Conservation (phyloP, 805 yeast genomes). For the Saccharomycopsis sp. region DNA sequence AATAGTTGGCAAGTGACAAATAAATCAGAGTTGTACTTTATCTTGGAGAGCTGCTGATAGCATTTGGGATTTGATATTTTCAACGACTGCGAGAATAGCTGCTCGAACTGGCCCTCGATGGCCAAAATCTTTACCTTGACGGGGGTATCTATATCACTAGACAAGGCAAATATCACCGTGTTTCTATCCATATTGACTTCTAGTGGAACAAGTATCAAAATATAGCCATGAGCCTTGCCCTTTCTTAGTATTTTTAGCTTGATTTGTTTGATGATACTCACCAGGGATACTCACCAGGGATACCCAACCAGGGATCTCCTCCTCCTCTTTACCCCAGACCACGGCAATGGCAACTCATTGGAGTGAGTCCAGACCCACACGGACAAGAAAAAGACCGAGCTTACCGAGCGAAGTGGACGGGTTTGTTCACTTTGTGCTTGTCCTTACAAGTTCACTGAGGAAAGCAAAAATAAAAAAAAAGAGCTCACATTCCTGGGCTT, state of each 20-base stretch:
- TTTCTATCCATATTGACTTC: conserved; percentile 12
- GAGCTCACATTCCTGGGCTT: too few relatives aligned
- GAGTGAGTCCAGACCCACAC: too few relatives aligned
- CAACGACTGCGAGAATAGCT: conserved; percentile 10
- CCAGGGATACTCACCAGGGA: too few relatives aligned
- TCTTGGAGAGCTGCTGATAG: conserved; percentile 15
- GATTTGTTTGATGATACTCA: too few relatives aligned
- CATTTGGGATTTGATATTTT: conserved; percentile 14
- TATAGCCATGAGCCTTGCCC: background rate
- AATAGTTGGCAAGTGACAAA: conserved; percentile 17
- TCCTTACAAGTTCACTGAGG: too few relatives aligned
- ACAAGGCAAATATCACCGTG: conserved; percentile 16
- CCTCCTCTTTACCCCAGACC: too few relatives aligned
- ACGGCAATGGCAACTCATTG: too few relatives aligned
- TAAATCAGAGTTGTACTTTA: conserved; percentile 17
- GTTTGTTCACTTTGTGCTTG: too few relatives aligned
- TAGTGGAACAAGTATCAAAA: background rate
- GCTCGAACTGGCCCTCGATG: conserved; percentile 18
- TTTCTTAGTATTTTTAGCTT: background rate
- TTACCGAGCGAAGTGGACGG: too few relatives aligned
- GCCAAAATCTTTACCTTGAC: conserved; percentile 14
- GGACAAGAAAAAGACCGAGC: too few relatives aligned
- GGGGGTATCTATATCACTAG: conserved; percentile 15
- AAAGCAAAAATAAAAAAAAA: too few relatives aligned
- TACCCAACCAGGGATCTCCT: too few relatives aligned